Evolutionary conservation across 441 rosid genomes (phyloP), one percentile per base, ranked within the genome.

Genomic region (Gossypium trilobum): DNA sequence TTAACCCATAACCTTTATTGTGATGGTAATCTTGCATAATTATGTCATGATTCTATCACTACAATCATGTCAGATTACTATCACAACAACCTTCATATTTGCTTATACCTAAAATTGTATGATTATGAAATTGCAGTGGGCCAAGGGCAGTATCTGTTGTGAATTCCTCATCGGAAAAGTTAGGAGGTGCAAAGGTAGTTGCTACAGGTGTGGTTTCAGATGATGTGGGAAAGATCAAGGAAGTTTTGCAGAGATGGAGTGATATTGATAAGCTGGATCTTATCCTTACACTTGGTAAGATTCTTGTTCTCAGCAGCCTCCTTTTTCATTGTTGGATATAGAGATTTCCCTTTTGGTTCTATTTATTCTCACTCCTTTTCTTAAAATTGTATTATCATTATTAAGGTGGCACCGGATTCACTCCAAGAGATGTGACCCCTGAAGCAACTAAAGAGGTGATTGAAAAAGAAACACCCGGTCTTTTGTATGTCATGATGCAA

Each of bases 381-480:
- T 72, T 50, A 77, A 69, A 11, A 11, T 59, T 66, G 59, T 42
- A 46, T 72, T 77, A 71, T 76, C 11, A 14, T 78, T 77, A 74
- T 75, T 66, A 64, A 95, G 96, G 99, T 66, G 98, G 99, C 74
- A 95, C 96, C 69, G 99, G 97, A 80, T 95, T 83, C 81, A 87
- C 89, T 14, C 96, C 98, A 0, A 91, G 98, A 84, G 98, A 91
- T 78, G 96, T 95, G 80, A 91, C 98, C 72, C 99, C 98, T 73
- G 98, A 95, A 87, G 98, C 98, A 81, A 91, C 98, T 13, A 92
- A 92, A 78, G 78, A 83, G 79, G 64, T 91, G 84, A 91, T 92
- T 75, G 82, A 91, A 87, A 91, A 81, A 81, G 95, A 91, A 88
- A 85, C 98, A 66, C 99, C 93, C 0, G 99, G 97, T 74, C 91